phyloP scores from a whole-genome alignment of 140 eudicot species.

The Stevia rebaudiana region DNA sequence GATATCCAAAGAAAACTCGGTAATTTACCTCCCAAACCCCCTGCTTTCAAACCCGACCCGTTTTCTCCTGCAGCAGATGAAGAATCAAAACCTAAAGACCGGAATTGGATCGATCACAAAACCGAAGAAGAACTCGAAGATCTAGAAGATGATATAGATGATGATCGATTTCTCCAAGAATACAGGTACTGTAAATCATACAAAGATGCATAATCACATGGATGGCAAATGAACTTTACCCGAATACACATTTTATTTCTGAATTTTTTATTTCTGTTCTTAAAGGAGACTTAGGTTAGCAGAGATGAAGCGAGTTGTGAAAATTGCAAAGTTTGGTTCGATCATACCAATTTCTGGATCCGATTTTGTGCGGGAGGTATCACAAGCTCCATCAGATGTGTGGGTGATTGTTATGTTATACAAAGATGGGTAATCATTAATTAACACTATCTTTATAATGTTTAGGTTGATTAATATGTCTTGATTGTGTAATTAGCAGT shows the following conservation, averaged over 20 bases:
- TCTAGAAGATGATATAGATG: conserved; percentile 79
- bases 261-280: neutral
- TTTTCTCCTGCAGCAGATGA: conserved; percentile 75
- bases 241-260: conserved; percentile 53
- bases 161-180: conserved; percentile 72
- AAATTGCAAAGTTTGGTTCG: conserved; percentile 72
- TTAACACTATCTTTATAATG: neutral
- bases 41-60: conserved; percentile 67
- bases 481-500: conserved; percentile 1
- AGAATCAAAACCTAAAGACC: conserved; percentile 56
- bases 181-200: conserved; percentile 77
- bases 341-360: conserved; percentile 75
- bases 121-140: conserved; percentile 85
- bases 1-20: conserved; percentile 82
- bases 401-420: conserved; percentile 77
- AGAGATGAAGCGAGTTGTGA: conserved; percentile 64
- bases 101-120: conserved; percentile 68
- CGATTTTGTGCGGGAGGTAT: conserved; percentile 85
- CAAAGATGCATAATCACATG: no score
- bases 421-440: conserved; percentile 94
- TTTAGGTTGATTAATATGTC: neutral
- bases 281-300: conserved; percentile 70
- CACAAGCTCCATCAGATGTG: conserved; percentile 82
- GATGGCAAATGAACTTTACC: no score
- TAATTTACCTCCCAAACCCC: conserved; percentile 67